A percentile compares a stretch with the other conserved stretches of the same genome.
phyloP scores from a whole-genome alignment of 2,329 filamentous ascomycete species.

The Clathrospora elynae region DNA sequence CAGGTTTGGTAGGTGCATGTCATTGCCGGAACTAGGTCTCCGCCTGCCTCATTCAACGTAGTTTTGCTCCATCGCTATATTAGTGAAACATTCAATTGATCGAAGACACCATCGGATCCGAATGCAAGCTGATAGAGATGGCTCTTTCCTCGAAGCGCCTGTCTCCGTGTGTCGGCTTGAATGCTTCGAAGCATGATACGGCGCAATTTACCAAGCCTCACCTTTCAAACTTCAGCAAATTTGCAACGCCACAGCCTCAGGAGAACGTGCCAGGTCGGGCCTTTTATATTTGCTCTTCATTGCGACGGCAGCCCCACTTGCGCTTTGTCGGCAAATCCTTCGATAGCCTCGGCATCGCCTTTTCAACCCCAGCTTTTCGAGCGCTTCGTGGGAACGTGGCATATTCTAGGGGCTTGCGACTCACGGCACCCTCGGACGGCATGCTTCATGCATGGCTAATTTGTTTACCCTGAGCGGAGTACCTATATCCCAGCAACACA shows the following conservation, averaged over 20 bases:
- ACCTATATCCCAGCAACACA: conserved; percentile 3
- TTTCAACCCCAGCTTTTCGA: conserved; percentile 4
- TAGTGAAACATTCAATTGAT: too few relatives aligned
- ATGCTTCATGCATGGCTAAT: conserved; percentile 3
- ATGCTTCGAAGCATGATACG: conserved; percentile 9
- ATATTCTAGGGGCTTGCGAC: neutral
- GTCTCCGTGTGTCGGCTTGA: too few relatives aligned
- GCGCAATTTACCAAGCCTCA: neutral
- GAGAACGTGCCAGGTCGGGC: neutral
- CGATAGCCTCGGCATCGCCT: conserved; percentile 4
- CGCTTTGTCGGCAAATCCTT: conserved; percentile 1
- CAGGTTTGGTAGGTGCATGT: too few relatives aligned
- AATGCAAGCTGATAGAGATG: neutral
- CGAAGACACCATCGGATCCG: too few relatives aligned
- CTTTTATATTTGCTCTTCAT: neutral
- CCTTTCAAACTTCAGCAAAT: neutral
- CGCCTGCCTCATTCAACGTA: too few relatives aligned
- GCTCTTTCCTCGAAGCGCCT: too few relatives aligned
- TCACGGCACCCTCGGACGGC: neutral
- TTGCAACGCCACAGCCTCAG: neutral
- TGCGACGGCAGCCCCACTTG: conserved; percentile 2
- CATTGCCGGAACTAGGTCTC: too few relatives aligned
- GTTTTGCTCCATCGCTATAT: too few relatives aligned
- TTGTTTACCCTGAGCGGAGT: conserved; percentile 2
- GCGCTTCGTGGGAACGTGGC: neutral